Evolutionary conservation across 1,284 basidiomycete genomes (phyloP).

Genomic region (Phellopilus nigrolimitatus): DNA sequence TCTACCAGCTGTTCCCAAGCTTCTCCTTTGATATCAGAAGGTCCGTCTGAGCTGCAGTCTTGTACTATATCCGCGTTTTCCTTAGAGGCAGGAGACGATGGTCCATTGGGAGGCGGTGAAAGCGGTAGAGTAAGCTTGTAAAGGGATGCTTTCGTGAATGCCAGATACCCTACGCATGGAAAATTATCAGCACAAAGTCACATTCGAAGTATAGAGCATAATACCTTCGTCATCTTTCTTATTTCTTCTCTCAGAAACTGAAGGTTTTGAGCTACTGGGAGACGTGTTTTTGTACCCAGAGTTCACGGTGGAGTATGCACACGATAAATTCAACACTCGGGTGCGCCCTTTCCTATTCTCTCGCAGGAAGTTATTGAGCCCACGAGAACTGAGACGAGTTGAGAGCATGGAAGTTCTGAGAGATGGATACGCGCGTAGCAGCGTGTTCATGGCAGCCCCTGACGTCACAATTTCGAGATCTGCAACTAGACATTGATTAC

Average conservation of each 20-base stretch:
- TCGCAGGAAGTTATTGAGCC: too few species aligned
- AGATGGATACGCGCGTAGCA: too few species aligned
- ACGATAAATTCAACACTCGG: background rate
- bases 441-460: too few species aligned
- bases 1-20: conserved; percentile 14
- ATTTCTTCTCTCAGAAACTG: background rate
- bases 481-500: too few species aligned
- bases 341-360: too few species aligned
- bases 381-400: too few species aligned
- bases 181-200: background rate
- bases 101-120: background rate
- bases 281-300: conserved; percentile 5
- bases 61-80: background rate
- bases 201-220: background rate
- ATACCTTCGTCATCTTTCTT: conserved; percentile 11
- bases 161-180: conserved; percentile 13
- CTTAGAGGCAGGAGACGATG: background rate
- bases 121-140: conserved; percentile 20
- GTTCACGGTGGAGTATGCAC: background rate
- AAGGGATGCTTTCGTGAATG: conserved; percentile 20
- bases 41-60: background rate
- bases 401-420: too few species aligned
- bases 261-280: conserved; percentile 9
- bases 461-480: too few species aligned
- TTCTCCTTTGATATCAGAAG: background rate